A percentile compares a stretch with the other conserved stretches of the same genome.
Conservation (phyloP, 495 filamentous ascomycete genomes). For the Cairneyella variabilis region DNA sequence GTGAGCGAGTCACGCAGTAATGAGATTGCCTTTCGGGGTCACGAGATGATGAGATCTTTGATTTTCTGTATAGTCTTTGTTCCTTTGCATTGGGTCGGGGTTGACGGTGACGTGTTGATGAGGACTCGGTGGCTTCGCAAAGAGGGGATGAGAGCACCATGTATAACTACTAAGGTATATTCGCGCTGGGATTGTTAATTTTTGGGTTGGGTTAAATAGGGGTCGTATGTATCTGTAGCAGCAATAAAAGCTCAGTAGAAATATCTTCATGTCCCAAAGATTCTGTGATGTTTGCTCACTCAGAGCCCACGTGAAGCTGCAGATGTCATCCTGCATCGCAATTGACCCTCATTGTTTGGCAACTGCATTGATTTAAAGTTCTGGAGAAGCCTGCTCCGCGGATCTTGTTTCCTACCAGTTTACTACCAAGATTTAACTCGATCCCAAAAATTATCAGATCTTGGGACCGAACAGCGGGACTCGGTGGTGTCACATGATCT, state of each 20-base stretch:
- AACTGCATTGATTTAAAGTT: too few species aligned
- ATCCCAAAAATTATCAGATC: too few species aligned
- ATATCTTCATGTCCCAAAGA: constrained; percentile 4
- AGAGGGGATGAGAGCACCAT: constrained; percentile 4
- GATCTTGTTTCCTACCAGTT: too few species aligned
- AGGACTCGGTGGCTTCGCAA: background rate
- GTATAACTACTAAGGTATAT: constrained; percentile 14
- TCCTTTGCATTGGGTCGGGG: constrained; percentile 17
- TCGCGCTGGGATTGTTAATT: constrained; percentile 11
- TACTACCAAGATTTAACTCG: too few species aligned
- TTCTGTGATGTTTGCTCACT: background rate
- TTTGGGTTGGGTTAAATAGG: constrained; percentile 7
- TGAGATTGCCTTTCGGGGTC: constrained; percentile 19
- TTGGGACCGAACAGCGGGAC: too few species aligned
- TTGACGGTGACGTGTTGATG: background rate
- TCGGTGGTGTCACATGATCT: too few species aligned
- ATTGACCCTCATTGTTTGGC: too few species aligned
- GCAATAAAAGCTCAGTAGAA: constrained; percentile 1
- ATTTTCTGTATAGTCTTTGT: constrained; percentile 9
- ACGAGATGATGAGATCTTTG: constrained; percentile 15
- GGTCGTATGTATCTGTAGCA: constrained; percentile 17
- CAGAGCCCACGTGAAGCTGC: too few species aligned
- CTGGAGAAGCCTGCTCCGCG: too few species aligned
- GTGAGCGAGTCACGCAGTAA: constrained; percentile 18
- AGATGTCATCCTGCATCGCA: too few species aligned